phyloP scores from a whole-genome alignment of 1,284 basidiomycete species.

The Cutaneotrichosporon cyanovorans region DNA sequence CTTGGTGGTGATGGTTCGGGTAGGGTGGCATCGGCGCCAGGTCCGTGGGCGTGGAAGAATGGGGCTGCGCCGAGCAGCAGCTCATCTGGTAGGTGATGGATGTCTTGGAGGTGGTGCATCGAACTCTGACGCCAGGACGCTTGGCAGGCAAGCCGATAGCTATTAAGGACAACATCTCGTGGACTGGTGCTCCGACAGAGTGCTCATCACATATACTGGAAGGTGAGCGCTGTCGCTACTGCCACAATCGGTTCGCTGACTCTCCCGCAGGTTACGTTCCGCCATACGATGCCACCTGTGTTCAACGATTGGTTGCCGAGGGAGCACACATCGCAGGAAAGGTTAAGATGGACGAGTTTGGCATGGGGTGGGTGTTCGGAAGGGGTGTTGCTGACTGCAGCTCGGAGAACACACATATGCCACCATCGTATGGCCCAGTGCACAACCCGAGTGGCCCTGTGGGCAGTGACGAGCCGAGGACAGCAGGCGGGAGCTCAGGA shows the following conservation, averaged over 20 bases:
- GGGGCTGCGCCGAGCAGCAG: not conserved
- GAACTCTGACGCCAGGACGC: slow-evolving; percentile 13
- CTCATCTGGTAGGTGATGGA: too few species aligned
- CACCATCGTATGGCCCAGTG: slow-evolving; percentile 50
- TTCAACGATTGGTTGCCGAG: slow-evolving; percentile 55
- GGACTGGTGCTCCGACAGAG: slow-evolving; percentile 60
- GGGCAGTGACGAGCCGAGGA: slow-evolving; percentile 50
- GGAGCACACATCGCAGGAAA: slow-evolving; percentile 77
- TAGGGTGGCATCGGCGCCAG: slow-evolving; percentile 1
- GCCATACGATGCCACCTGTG: slow-evolving; percentile 82
- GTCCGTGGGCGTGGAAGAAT: slow-evolving; percentile 34
- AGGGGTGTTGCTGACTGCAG: slow-evolving; percentile 22
- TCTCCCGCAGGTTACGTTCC: slow-evolving; percentile 64
- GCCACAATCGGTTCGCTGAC: slow-evolving; percentile 7
- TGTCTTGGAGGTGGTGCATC: not conserved
- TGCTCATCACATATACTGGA: slow-evolving; percentile 69
- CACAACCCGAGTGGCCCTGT: slow-evolving; percentile 57
- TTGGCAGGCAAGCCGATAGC: slow-evolving; percentile 50
- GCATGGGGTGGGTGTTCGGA: slow-evolving; percentile 72
- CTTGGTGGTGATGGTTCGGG: too few species aligned
- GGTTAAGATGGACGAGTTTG: slow-evolving; percentile 96
- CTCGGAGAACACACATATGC: slow-evolving; percentile 29
- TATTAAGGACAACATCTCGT: slow-evolving; percentile 82
- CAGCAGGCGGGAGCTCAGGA: slow-evolving; percentile 55
- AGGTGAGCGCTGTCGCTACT: slow-evolving; percentile 52